phyloP scores from a whole-genome alignment of 768 basidiomycete genomes.

The Hygrocybe coccinea region DNA sequence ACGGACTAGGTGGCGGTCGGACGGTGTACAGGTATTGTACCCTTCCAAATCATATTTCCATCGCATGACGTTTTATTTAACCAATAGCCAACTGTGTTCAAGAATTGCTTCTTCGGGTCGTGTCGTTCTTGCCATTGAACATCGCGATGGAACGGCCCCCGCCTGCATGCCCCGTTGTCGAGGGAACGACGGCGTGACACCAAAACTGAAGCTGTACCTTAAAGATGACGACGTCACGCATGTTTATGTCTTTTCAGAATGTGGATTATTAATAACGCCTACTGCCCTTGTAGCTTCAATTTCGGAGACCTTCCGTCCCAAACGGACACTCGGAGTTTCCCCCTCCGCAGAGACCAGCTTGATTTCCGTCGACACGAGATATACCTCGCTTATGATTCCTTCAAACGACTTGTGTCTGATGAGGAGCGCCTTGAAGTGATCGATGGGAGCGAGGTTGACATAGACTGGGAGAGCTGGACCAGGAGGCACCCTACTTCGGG shows the following conservation, averaged over 20 bases:
- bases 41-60: neutral
- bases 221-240: slow-evolving; percentile 54
- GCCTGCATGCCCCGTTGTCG: slow-evolving; percentile 39
- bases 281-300: neutral
- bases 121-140: slow-evolving; percentile 78
- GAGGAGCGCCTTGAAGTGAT: slow-evolving; percentile 33
- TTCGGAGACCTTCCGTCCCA: neutral
- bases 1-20: slow-evolving; percentile 72
- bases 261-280: neutral
- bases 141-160: slow-evolving; percentile 75
- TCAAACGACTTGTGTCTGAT: slow-evolving; percentile 47
- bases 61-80: neutral
- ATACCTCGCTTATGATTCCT: slow-evolving; percentile 55
- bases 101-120: slow-evolving; percentile 72
- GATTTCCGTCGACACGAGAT: slow-evolving; percentile 66
- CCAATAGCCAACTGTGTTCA: slow-evolving; percentile 59
- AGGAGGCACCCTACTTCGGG: slow-evolving; percentile 8
- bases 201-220: slow-evolving; percentile 42
- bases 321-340: slow-evolving; percentile 17
- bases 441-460: slow-evolving; percentile 26
- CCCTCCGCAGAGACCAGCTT: slow-evolving; percentile 67
- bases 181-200: slow-evolving; percentile 26
- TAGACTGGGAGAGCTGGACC: slow-evolving; percentile 42
- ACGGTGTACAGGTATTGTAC: slow-evolving; percentile 57
- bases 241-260: neutral